Base-by-base conservation (phyloP, 192 early-diverging fungal genomes). In the Coemansia sp. region DNA sequence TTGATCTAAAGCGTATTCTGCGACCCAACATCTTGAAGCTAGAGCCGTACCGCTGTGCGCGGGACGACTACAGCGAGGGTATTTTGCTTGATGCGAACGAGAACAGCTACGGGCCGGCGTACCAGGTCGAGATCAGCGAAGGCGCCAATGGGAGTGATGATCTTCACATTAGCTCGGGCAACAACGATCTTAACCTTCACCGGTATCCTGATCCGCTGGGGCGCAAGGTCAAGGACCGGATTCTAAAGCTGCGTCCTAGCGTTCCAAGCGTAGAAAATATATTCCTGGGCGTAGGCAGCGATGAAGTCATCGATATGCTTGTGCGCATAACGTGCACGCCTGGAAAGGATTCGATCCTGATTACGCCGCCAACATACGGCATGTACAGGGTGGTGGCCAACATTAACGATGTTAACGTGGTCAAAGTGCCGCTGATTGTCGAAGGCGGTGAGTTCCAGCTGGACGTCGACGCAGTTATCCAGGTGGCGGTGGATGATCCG, bases 21-120 rank as follows among this genome's bases (percentile, higher is more conserved):
- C 88, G 92, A 14, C 92, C 92, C 26, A 94, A 94, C 63, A 94
- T 94, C 68, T 73, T 86, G 50, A 64, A 80, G 36, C 83, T 94
- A 34, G 83, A 87, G 64, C 95, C 98, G 20, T 99, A 99, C 78
- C 88, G 96, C 69, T 98, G 96, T 74, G 98, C 98, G 34, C 89
- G 98, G 60, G 98, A 99, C 71, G 98, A 99, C 80, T 99, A 93
- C 74, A 88, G 83, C 54, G 71, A 76, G 7, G 98, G 98, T 23
- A 90, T 99, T 51, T 80, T 99, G 12, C 86, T 99, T n/a, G 96
- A 99, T 68, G 96, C 98, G 31, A 99, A 99, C 73, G 96, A 99
- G 73, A 99, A 99, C 84, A 86, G 92, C 57, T 93, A 89, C 71
- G 98, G 98, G 0, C 79, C 88, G 0, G 76, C 66, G 21, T 67